phyloP scores from a whole-genome alignment of 1,284 basidiomycete genomes.

The Puccinia hordei region DNA sequence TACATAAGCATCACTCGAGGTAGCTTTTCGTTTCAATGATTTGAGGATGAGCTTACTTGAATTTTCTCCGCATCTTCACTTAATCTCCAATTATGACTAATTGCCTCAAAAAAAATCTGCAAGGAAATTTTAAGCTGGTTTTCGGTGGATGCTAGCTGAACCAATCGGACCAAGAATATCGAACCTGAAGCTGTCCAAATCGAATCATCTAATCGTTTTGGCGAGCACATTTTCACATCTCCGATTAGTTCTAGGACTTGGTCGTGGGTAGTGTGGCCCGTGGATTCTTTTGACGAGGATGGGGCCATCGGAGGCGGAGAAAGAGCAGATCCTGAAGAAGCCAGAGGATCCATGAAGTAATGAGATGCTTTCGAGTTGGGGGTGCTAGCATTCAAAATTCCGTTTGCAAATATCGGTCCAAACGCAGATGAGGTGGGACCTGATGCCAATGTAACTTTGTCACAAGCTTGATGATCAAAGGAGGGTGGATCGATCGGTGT shows the following conservation, averaged over 20 bases:
- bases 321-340: slow-evolving; percentile 55
- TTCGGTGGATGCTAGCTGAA: slow-evolving; percentile 75
- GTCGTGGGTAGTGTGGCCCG: slow-evolving; percentile 64
- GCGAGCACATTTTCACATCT: slow-evolving; percentile 68
- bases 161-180: slow-evolving; percentile 71
- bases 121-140: slow-evolving; percentile 74
- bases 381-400: slow-evolving; percentile 53
- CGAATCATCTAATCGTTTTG: slow-evolving; percentile 71
- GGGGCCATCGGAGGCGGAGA: slow-evolving; percentile 58
- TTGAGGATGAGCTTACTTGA: slow-evolving; percentile 58
- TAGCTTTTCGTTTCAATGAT: not conserved
- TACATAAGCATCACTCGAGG: slow-evolving; percentile 7
- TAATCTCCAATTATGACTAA: slow-evolving; percentile 77
- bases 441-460: slow-evolving; percentile 25
- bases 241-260: slow-evolving; percentile 62
- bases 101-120: slow-evolving; percentile 72
- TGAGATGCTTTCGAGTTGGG: slow-evolving; percentile 46
- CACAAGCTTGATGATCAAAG: slow-evolving; percentile 10
- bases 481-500: slow-evolving; percentile 30
- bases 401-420: slow-evolving; percentile 47
- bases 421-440: slow-evolving; percentile 21
- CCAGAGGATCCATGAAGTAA: slow-evolving; percentile 64
- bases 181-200: slow-evolving; percentile 83
- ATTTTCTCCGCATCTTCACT: slow-evolving; percentile 66
- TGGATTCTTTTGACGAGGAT: slow-evolving; percentile 36